A percentile compares a stretch with the other conserved stretches of the same genome.
These are phyloP conservation scores for Oemleria cerasiformis DNA, from an alignment of 306 rosid species.

Conservation along the genomic window DNA sequence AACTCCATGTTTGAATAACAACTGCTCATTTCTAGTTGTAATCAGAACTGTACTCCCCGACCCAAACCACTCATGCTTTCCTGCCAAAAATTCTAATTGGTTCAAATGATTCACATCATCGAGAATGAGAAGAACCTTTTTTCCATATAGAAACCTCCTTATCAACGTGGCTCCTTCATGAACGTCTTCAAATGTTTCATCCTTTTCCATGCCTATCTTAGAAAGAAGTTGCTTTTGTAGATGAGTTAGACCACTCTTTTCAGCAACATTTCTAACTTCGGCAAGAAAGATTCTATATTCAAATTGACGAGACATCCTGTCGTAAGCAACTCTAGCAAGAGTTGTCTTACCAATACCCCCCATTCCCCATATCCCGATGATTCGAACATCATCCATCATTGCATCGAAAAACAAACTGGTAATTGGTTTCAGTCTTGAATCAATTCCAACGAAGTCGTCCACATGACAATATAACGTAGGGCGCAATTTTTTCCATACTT, in stretches of 20 bases:
- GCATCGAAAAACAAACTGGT: constrained; percentile 1
- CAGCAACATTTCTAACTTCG: neutral
- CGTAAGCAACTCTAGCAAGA: constrained; percentile 2
- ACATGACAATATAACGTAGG: neutral
- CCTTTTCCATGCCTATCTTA: neutral
- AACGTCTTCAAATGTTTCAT: neutral
- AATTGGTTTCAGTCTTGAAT: constrained; percentile 2
- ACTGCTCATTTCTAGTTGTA: constrained; percentile 15
- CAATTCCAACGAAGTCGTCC: neutral
- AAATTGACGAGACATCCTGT: neutral
- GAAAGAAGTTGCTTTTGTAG: constrained; percentile 14
- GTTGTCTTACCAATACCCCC: constrained; percentile 18
- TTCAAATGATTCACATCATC: constrained; percentile 10
- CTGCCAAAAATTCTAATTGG: constrained; percentile 9
- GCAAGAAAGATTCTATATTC: neutral
- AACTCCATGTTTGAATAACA: constrained; percentile 2
- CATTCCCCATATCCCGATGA: constrained; percentile 18
- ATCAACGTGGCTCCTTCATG: constrained; percentile 1
- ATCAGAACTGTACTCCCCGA: constrained; percentile 10
- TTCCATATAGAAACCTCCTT: neutral
- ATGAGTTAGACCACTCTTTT: neutral
- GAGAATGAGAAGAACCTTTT: constrained; percentile 13
- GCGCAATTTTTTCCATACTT: neutral
- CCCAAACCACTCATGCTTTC: constrained; percentile 10
- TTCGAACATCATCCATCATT: constrained; percentile 10